Evolutionary conservation across 768 basidiomycete species (phyloP).

Genomic region (Lenzites betulinus): DNA sequence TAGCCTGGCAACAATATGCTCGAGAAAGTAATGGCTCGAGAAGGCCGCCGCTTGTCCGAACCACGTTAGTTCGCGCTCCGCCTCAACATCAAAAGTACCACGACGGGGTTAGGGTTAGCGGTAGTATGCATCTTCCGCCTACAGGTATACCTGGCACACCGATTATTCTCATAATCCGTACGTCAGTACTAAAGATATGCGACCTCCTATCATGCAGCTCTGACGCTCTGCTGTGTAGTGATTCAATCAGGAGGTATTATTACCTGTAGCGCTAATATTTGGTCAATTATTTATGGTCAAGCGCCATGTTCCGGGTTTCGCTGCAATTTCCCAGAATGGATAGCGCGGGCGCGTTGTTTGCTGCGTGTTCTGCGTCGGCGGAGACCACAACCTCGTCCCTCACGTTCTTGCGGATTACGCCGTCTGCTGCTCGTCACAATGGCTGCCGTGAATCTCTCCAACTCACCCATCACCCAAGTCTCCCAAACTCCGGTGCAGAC

Average conservation of each 20-base stretch:
- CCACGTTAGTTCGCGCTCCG: not conserved
- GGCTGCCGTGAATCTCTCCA: conserved; percentile 30
- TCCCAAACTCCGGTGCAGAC: conserved; percentile 65
- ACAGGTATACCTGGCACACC: too few species aligned
- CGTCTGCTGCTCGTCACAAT: conserved; percentile 14
- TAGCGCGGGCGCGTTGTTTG: conserved; percentile 2
- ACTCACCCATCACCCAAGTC: conserved; percentile 52
- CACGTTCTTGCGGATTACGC: conserved; percentile 1
- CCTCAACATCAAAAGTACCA: not conserved
- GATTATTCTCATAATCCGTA: too few species aligned
- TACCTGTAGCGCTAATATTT: too few species aligned
- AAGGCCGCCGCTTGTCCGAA: conserved; percentile 2
- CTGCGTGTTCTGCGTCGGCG: conserved; percentile 3
- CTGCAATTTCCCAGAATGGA: not conserved
- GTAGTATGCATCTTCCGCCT: too few species aligned
- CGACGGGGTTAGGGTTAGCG: too few species aligned
- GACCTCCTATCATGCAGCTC: too few species aligned
- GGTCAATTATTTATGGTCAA: too few species aligned
- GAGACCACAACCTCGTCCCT: conserved; percentile 5
- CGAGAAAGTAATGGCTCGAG: conserved; percentile 1
- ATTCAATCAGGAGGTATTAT: too few species aligned
- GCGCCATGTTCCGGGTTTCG: not conserved
- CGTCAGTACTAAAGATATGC: too few species aligned
- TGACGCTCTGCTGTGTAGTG: too few species aligned
- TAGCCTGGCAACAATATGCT: conserved; percentile 2